phyloP scores from a whole-genome alignment of 1,139 yeast genomes.

The Saccharomyces hybrid region DNA sequence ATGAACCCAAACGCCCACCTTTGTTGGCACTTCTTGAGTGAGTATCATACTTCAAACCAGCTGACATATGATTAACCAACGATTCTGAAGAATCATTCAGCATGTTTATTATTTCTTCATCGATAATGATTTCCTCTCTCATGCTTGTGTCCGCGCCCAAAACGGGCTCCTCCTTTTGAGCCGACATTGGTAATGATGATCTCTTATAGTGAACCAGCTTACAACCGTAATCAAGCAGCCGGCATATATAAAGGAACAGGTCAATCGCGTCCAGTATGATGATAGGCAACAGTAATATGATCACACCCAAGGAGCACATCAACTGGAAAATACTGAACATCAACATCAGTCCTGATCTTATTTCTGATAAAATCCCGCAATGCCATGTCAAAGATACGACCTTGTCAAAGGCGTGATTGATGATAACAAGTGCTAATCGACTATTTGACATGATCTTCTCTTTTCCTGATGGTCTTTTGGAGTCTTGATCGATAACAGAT shows the following conservation, averaged over 20 bases:
- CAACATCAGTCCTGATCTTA: background rate
- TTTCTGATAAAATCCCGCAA: background rate
- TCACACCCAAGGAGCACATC: background rate
- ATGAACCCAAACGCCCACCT: background rate
- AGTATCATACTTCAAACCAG: background rate
- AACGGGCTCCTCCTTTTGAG: background rate
- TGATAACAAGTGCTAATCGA: background rate
- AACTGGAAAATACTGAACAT: slow-evolving; percentile 2
- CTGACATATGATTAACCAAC: background rate
- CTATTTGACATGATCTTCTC: background rate
- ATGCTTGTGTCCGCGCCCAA: background rate
- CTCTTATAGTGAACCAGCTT: background rate
- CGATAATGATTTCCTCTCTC: background rate
- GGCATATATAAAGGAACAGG: slow-evolving; percentile 2
- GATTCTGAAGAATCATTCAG: background rate
- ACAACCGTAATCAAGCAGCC: slow-evolving; percentile 3
- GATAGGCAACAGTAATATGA: slow-evolving; percentile 7
- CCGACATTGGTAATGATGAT: background rate
- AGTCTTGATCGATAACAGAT: background rate
- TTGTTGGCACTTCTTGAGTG: background rate
- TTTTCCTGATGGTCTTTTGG: background rate
- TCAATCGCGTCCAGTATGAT: slow-evolving; percentile 8
- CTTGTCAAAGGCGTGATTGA: background rate
- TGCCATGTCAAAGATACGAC: background rate
- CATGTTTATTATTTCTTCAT: background rate